Evolutionary conservation across 345 rosid species (phyloP).

Genomic region (Raphanus raphanistrum): DNA sequence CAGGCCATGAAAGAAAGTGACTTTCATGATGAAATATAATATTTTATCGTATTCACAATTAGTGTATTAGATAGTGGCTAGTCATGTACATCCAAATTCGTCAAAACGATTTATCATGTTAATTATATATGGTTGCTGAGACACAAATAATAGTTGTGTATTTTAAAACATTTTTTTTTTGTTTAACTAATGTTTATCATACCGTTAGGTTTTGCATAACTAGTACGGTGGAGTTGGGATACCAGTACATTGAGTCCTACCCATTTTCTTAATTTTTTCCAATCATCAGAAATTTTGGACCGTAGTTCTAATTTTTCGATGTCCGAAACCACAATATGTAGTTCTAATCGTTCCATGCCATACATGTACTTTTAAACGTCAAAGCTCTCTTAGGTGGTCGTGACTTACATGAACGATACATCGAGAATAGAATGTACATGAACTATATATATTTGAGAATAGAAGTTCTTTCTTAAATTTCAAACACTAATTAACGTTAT

Average conservation of each 20-base stretch:
- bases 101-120: background rate
- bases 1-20: slow-evolving; percentile 40
- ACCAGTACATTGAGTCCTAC: background rate
- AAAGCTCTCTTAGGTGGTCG: background rate
- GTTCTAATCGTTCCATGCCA: too few relatives aligned
- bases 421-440: background rate
- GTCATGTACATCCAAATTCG: slow-evolving; percentile 14
- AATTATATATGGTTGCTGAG: slow-evolving; percentile 4
- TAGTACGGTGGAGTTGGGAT: background rate
- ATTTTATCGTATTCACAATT: slow-evolving; percentile 12
- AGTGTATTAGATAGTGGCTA: slow-evolving; percentile 12
- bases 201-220: background rate
- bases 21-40: slow-evolving; percentile 25
- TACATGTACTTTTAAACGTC: background rate
- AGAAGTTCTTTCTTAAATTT: background rate
- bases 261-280: too few relatives aligned
- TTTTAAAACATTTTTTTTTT: background rate
- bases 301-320: too few relatives aligned
- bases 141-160: background rate
- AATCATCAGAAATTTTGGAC: too few relatives aligned
- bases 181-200: background rate
- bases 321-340: too few relatives aligned
- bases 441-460: background rate
- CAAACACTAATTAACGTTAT: background rate
- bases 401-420: background rate